phyloP scores from a whole-genome alignment of 2,329 filamentous ascomycete species.

The Tolypocladium cylindrosporum region DNA sequence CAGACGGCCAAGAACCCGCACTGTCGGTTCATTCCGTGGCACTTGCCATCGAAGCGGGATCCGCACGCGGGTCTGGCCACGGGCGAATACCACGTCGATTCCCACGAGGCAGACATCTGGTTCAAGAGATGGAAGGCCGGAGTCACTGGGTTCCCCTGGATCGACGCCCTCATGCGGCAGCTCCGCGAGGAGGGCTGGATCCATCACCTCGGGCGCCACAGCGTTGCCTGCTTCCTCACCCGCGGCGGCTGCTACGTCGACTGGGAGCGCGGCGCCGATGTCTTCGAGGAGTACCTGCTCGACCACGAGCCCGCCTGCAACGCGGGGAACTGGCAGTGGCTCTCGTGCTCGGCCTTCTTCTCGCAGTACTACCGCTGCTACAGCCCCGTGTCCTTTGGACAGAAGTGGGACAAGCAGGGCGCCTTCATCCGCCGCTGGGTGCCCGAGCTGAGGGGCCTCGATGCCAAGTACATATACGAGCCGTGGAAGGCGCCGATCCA shows the following conservation, averaged over 20 bases:
- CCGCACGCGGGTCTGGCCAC: slow-evolving; percentile 36
- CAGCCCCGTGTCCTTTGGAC: slow-evolving; percentile 59
- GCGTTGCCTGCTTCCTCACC: slow-evolving; percentile 74
- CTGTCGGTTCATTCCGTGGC: slow-evolving; percentile 71
- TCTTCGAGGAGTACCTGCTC: slow-evolving; percentile 67
- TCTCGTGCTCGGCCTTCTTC: slow-evolving; percentile 67
- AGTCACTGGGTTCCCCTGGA: slow-evolving; percentile 68
- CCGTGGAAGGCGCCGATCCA: slow-evolving; percentile 62
- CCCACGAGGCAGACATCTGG: slow-evolving; percentile 49
- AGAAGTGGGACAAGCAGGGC: slow-evolving; percentile 67
- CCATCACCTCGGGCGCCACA: slow-evolving; percentile 66
- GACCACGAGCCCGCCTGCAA: slow-evolving; percentile 70
- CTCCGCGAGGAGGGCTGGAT: slow-evolving; percentile 66
- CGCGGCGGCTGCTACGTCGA: slow-evolving; percentile 68
- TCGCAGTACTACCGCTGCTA: slow-evolving; percentile 63
- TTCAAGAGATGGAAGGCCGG: slow-evolving; percentile 61
- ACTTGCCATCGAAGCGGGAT: slow-evolving; percentile 53
- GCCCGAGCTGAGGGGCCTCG: slow-evolving; percentile 52
- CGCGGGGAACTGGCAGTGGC: slow-evolving; percentile 69
- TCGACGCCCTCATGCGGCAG: slow-evolving; percentile 72
- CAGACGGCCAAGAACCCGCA: slow-evolving; percentile 57
- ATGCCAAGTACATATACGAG: slow-evolving; percentile 67
- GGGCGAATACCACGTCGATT: slow-evolving; percentile 55
- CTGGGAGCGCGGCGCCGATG: slow-evolving; percentile 70
- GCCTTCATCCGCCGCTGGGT: slow-evolving; percentile 54